Percentiles rank a stretch among this genome's conserved stretches.
Conservation (phyloP, 176 grass and related monocot species). For the Carex kokanica region DNA sequence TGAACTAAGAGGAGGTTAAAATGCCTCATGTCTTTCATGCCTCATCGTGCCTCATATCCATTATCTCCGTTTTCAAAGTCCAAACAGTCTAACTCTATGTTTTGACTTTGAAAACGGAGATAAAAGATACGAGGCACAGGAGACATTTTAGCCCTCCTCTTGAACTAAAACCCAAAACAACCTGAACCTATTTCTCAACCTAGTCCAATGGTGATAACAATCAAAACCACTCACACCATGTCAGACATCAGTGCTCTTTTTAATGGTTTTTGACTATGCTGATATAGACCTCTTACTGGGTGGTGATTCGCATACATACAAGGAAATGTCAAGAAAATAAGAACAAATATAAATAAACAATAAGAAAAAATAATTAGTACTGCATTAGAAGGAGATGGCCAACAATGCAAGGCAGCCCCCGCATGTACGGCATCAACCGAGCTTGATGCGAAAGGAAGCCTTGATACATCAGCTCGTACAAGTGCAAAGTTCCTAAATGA, state of each 20-base stretch:
- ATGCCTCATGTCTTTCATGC: too few relatives aligned
- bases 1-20: background rate
- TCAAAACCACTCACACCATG: background rate
- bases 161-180: background rate
- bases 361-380: slow-evolving; percentile 34
- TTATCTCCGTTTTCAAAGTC: too few relatives aligned
- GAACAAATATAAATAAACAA: slow-evolving; percentile 6
- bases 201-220: background rate
- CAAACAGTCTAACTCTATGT: too few relatives aligned
- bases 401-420: slow-evolving; percentile 93
- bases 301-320: slow-evolving; percentile 1
- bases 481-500: slow-evolving; percentile 72
- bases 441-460: slow-evolving; percentile 86
- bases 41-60: too few relatives aligned
- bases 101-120: too few relatives aligned
- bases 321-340: background rate
- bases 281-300: background rate
- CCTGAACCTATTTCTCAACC: background rate
- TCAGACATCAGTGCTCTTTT: background rate
- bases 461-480: slow-evolving; percentile 88
- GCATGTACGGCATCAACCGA: slow-evolving; percentile 88
- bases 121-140: too few relatives aligned
- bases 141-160: too few relatives aligned
- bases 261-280: background rate
- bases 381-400: slow-evolving; percentile 94